phyloP scores from a whole-genome alignment of 2,329 filamentous ascomycete species.

The Fusarium sp. region DNA sequence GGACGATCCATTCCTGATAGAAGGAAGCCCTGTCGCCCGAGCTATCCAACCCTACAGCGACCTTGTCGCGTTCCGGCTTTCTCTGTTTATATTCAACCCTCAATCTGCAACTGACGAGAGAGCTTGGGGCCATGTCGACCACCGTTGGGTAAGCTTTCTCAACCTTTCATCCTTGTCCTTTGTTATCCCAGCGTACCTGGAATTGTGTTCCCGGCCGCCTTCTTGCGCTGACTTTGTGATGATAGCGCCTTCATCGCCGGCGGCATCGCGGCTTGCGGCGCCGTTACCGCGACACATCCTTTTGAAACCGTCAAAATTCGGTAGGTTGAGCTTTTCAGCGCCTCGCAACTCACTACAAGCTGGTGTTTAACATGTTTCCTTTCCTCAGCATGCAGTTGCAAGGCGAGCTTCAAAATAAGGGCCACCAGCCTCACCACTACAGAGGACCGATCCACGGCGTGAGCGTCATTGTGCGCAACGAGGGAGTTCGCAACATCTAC shows the following conservation, averaged over 20 bases:
- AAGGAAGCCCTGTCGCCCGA: slow-evolving; percentile 34
- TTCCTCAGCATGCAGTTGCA: slow-evolving; percentile 85
- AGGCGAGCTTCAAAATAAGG: slow-evolving; percentile 90
- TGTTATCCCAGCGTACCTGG: neutral
- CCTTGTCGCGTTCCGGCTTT: slow-evolving; percentile 1
- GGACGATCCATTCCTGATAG: slow-evolving; percentile 24
- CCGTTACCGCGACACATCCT: slow-evolving; percentile 95
- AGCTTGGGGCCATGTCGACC: slow-evolving; percentile 46
- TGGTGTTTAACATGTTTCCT: slow-evolving; percentile 10
- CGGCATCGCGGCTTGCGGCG: slow-evolving; percentile 95
- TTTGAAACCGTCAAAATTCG: slow-evolving; percentile 99
- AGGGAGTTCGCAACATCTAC: slow-evolving; percentile 87
- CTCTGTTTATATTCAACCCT: slow-evolving; percentile 3
- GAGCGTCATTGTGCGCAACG: slow-evolving; percentile 88
- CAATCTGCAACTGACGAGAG: slow-evolving; percentile 23
- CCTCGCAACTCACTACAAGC: neutral
- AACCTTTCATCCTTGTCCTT: neutral
- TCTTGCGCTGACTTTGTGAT: slow-evolving; percentile 17
- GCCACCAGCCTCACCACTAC: slow-evolving; percentile 88
- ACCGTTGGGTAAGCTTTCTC: slow-evolving; percentile 52
- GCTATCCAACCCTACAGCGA: slow-evolving; percentile 37
- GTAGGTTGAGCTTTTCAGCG: slow-evolving; percentile 60
- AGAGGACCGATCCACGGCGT: slow-evolving; percentile 92
- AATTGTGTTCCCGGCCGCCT: slow-evolving; percentile 5
- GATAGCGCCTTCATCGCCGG: slow-evolving; percentile 89